Conservation (phyloP, 257 asterid genomes). For the Solanum chiquidenum region DNA sequence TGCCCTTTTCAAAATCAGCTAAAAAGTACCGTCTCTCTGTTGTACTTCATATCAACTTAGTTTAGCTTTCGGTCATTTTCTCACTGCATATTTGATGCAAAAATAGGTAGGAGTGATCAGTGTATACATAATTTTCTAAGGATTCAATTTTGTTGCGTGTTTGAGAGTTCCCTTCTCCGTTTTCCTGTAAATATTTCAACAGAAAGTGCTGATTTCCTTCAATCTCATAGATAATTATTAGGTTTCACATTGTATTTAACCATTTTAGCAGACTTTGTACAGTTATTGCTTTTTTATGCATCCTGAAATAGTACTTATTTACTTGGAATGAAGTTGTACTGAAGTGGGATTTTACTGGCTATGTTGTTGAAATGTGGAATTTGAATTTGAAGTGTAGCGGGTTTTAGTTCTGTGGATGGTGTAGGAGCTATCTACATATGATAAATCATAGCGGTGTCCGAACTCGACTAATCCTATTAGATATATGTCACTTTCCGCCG, state of each 20-base stretch:
- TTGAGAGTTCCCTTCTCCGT: neutral
- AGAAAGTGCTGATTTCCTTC: neutral
- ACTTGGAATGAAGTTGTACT: neutral
- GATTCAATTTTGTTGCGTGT: neutral
- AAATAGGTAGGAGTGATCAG: neutral
- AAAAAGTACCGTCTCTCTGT: neutral
- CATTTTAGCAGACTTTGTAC: neutral
- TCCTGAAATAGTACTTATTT: neutral
- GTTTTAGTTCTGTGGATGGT: neutral
- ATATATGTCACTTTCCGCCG: neutral
- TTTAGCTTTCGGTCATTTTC: neutral
- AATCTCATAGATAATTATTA: neutral
- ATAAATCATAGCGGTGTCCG: neutral
- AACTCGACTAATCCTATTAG: neutral
- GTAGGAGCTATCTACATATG: neutral
- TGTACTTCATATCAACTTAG: neutral
- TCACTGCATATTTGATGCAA: neutral
- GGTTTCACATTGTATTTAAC: neutral
- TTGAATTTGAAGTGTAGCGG: neutral
- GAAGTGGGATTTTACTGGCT: too few relatives aligned
- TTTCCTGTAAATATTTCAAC: neutral
- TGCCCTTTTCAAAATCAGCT: neutral
- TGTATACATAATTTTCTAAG: neutral
- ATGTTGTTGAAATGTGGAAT: neutral
- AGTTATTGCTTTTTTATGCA: neutral